Conservation (phyloP, 2,329 filamentous ascomycete species). For the Acarospora socialis region DNA sequence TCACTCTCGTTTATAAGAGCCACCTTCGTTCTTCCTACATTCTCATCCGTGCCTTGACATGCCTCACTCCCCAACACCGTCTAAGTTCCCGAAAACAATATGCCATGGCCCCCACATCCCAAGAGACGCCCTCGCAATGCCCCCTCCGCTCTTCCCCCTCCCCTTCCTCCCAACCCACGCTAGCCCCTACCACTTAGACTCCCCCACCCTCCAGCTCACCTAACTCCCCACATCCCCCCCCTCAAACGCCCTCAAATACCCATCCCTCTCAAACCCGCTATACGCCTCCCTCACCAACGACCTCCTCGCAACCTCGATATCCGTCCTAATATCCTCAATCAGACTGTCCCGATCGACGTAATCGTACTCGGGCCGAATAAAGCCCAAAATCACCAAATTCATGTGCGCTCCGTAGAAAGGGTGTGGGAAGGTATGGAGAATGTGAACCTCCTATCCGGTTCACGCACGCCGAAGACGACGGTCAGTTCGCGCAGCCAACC, state of each 20-base stretch:
- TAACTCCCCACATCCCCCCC: too few relatives aligned
- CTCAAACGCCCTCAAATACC: slow-evolving; percentile 19
- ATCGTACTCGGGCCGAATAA: slow-evolving; percentile 77
- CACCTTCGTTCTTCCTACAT: too few relatives aligned
- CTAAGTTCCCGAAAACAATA: too few relatives aligned
- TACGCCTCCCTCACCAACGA: slow-evolving; percentile 58
- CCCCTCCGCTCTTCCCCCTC: too few relatives aligned
- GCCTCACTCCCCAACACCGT: too few relatives aligned
- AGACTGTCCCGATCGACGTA: slow-evolving; percentile 73
- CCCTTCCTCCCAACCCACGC: too few relatives aligned
- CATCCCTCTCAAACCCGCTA: slow-evolving; percentile 23
- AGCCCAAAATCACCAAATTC: slow-evolving; percentile 69
- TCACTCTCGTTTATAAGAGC: too few relatives aligned
- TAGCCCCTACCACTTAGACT: too few relatives aligned
- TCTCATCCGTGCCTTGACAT: too few relatives aligned
- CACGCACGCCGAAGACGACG: background rate
- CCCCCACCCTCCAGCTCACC: background rate
- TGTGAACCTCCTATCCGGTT: slow-evolving; percentile 61
- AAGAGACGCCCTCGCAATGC: too few relatives aligned
- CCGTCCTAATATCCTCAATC: slow-evolving; percentile 74
- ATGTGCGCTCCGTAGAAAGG: slow-evolving; percentile 82
- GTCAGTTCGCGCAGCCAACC: slow-evolving; percentile 5
- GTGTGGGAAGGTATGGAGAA: slow-evolving; percentile 58
- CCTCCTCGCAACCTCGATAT: slow-evolving; percentile 66
- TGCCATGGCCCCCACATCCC: too few relatives aligned